Evolutionary conservation across 176 grass and related monocot genomes (phyloP).

Genomic region (Oryza glaberrima): DNA sequence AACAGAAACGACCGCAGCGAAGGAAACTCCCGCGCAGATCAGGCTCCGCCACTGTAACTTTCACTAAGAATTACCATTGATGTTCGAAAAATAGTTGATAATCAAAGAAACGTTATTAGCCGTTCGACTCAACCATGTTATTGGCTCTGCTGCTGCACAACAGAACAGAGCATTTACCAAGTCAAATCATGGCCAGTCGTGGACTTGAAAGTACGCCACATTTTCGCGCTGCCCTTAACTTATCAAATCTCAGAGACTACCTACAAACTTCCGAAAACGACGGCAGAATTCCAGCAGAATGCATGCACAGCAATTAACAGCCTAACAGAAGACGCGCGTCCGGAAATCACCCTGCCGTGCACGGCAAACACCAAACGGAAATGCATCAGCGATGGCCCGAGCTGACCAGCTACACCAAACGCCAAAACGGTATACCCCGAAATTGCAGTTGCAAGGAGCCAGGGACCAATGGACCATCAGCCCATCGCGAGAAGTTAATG

Average conservation of each 20-base stretch:
- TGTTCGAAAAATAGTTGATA: too few relatives aligned
- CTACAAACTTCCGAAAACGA: not conserved
- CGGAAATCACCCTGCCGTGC: constrained; percentile 10
- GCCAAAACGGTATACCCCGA: not conserved
- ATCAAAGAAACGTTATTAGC: too few relatives aligned
- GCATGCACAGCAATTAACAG: constrained; percentile 2
- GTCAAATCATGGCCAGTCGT: not conserved
- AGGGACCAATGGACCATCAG: not conserved
- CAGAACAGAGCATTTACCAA: too few relatives aligned
- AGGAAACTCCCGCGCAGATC: too few relatives aligned
- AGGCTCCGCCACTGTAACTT: too few relatives aligned
- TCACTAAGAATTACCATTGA: too few relatives aligned
- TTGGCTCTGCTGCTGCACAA: too few relatives aligned
- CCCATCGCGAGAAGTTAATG: not conserved
- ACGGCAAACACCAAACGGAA: constrained; percentile 26
- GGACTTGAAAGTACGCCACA: not conserved
- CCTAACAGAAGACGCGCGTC: not conserved
- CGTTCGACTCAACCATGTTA: too few relatives aligned
- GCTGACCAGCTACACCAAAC: constrained; percentile 1
- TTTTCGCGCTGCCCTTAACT: too few relatives aligned
- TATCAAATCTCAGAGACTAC: not conserved
- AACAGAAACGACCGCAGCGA: too few relatives aligned
- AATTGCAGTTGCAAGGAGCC: not conserved
- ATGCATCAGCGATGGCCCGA: not conserved
- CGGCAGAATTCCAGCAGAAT: constrained; percentile 44